phyloP scores from a whole-genome alignment of 2,329 filamentous ascomycete species.

The Claviceps pusilla region DNA sequence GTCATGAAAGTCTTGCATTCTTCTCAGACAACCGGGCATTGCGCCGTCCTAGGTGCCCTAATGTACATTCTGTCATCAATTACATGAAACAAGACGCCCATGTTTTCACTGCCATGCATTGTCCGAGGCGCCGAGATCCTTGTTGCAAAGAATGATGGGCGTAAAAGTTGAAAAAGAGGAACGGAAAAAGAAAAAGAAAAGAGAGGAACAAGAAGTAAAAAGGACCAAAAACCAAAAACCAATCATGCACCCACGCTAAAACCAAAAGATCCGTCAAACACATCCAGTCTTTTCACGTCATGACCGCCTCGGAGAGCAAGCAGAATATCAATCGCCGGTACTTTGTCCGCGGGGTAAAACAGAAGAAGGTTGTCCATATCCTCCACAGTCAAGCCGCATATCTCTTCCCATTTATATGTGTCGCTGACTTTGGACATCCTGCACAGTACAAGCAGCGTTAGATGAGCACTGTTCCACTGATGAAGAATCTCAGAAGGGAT shows the following conservation, averaged over 20 bases:
- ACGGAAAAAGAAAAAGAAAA: background rate
- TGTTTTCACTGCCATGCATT: background rate
- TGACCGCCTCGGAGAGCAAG: conserved; percentile 35
- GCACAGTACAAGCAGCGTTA: background rate
- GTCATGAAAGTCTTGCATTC: too few species aligned
- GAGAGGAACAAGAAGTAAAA: background rate
- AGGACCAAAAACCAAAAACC: background rate
- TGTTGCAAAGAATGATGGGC: too few species aligned
- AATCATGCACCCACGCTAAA: conserved; percentile 35
- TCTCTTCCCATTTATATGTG: conserved; percentile 67
- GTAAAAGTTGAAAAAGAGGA: too few species aligned
- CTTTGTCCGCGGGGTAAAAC: conserved; percentile 49
- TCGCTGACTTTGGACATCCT: conserved; percentile 93
- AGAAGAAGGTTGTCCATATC: conserved; percentile 72
- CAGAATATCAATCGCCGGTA: conserved; percentile 41
- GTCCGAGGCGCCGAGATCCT: background rate
- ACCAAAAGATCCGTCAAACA: conserved; percentile 45
- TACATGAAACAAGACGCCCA: background rate
- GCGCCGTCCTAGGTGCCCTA: too few species aligned
- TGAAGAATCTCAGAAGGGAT: too few species aligned
- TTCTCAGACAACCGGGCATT: too few species aligned
- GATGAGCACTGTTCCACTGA: background rate
- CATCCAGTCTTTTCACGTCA: conserved; percentile 31
- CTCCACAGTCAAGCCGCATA: conserved; percentile 66
- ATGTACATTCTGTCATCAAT: too few species aligned